Conservation (phyloP, 805 yeast species). For the Suhomyces xylopsoci region DNA sequence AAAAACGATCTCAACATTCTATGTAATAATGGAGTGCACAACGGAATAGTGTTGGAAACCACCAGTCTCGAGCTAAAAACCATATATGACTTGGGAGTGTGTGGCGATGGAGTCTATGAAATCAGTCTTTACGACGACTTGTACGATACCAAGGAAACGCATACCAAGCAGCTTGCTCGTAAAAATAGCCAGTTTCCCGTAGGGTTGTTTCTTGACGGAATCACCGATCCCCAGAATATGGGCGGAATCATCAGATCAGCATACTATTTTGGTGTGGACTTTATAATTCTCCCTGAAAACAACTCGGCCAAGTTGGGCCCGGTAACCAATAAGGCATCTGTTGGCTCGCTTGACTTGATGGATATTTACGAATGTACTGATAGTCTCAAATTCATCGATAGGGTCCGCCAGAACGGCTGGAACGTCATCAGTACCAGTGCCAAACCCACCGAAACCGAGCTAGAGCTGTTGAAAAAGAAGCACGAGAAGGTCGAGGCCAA, state of each 20-base stretch:
- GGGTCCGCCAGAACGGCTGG: conserved; percentile 64
- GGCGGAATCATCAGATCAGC: conserved; percentile 84
- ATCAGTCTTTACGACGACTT: conserved; percentile 17
- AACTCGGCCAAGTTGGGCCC: conserved; percentile 77
- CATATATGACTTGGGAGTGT: conserved; percentile 21
- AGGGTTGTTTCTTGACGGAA: conserved; percentile 73
- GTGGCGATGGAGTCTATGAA: conserved; percentile 15
- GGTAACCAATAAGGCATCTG: conserved; percentile 73
- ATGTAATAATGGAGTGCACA: conserved; percentile 71
- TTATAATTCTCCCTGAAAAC: conserved; percentile 62
- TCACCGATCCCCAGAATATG: conserved; percentile 82
- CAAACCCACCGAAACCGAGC: conserved; percentile 21
- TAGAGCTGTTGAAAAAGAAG: conserved; percentile 18
- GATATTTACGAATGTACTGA: conserved; percentile 56
- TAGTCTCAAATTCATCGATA: conserved; percentile 61
- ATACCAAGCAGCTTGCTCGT: conserved; percentile 11
- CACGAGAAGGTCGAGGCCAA: conserved; percentile 26
- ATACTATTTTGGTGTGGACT: conserved; percentile 79
- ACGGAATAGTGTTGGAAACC: conserved; percentile 73
- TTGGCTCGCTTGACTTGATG: conserved; percentile 79
- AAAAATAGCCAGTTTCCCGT: conserved; percentile 44
- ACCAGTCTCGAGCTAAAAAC: conserved; percentile 44
- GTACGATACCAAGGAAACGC: conserved; percentile 10
- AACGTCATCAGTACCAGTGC: conserved; percentile 60
- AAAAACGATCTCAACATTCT: conserved; percentile 57